Base-by-base conservation (phyloP, 73 alveolate genomes). In the Blepharisma japonicum region DNA sequence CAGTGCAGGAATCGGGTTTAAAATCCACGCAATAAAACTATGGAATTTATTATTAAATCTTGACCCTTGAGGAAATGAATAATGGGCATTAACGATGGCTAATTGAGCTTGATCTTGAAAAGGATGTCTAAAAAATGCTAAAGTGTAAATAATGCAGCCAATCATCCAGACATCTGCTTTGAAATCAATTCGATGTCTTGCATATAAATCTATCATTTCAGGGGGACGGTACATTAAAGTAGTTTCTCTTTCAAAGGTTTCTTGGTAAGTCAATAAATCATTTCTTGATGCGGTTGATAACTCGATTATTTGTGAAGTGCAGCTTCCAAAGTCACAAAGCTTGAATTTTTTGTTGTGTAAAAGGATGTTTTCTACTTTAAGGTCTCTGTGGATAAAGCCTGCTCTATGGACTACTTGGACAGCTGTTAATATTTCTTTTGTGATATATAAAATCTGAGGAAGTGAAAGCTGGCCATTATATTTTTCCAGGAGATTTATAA, bases 181-280 rank as follows among this genome's bases (percentile, higher is more conserved):
- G 21, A 82, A 86, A 82, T 85, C 84, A 8, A 96, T 97, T 6
- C 72, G 81, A 67, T 72, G 85, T 70, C 84, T 79, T 46, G 81
- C 72, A 80, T 88, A 94, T 53, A 85, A 84, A 71, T 96, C 99
- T 32, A 86, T 84, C 98, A 96, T 94, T 89, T 96, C 99, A 25
- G 99, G 99, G 39, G 98, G 98, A 45, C 98, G 54, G 78, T 96
- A 96, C 99, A 96, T 96, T 76, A 96, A 77, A 8, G 99, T 96
- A 25, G 99, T 94, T 51, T 86, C 88, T 72, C 92, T 92, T 80
- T 96, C 98, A 80, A 82, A 94, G 39, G 83, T 80, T 77, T 96
- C 98, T 56, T 92, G 86, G 61, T 86, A 78, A 39, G 82, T 90
- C 53, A 89, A 93, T 9, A 92, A 79, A n/a, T 84, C 89, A 27